Evolutionary conservation across 805 yeast species (phyloP).

Genomic region (Metschnikowia gruessii): DNA sequence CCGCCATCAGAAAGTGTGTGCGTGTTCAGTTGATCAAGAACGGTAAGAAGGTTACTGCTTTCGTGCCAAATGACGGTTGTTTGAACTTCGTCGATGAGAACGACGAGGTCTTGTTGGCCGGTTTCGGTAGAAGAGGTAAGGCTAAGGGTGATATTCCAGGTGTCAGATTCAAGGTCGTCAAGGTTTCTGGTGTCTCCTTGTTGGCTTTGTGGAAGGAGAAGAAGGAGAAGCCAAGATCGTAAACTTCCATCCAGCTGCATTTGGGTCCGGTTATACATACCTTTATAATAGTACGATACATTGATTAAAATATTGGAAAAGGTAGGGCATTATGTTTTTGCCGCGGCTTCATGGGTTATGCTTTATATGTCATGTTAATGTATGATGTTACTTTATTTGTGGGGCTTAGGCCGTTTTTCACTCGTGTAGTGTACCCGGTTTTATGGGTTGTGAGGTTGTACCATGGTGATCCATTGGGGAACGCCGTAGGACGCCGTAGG

Average conservation of each 20-base stretch:
- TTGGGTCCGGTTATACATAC: slow-evolving; percentile 10
- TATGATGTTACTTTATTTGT: too few relatives aligned
- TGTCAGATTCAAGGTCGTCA: slow-evolving; percentile 99
- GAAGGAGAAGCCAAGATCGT: slow-evolving; percentile 99
- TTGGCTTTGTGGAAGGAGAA: slow-evolving; percentile 99
- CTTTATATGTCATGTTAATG: too few relatives aligned
- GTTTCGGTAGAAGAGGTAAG: slow-evolving; percentile 99
- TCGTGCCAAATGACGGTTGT: slow-evolving; percentile 99
- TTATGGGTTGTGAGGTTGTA: too few relatives aligned
- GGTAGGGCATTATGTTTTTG: background rate
- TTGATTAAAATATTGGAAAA: slow-evolving; percentile 2
- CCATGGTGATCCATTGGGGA: too few relatives aligned
- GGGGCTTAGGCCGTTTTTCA: too few relatives aligned
- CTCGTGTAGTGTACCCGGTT: too few relatives aligned
- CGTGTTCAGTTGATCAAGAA: slow-evolving; percentile 99
- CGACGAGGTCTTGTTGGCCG: slow-evolving; percentile 99
- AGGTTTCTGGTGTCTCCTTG: slow-evolving; percentile 99
- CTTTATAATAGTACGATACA: slow-evolving; percentile 21
- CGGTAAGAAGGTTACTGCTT: slow-evolving; percentile 99
- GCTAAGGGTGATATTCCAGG: slow-evolving; percentile 99
- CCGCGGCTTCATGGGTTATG: too few relatives aligned
- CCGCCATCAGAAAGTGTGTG: slow-evolving; percentile 99
- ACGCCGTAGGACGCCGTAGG: too few relatives aligned
- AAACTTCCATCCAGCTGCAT: slow-evolving; percentile 31
- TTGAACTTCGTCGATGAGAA: slow-evolving; percentile 99